Conservation (phyloP, 78 protist species). For the Tieghemostelium lacteum region DNA sequence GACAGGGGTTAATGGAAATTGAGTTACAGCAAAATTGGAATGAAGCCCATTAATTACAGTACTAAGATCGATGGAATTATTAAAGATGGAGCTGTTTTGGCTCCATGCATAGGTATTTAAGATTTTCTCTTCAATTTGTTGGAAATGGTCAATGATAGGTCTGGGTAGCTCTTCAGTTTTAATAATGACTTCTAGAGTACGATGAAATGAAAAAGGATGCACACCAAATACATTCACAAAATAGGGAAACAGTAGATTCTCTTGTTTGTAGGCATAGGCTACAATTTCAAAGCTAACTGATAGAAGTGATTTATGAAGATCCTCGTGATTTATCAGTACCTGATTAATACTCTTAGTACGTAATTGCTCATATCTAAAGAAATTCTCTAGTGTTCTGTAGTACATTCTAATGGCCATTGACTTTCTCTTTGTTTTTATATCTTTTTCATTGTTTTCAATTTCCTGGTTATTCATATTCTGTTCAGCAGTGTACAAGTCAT, state of each 20-base stretch:
- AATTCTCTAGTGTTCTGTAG: slow-evolving; percentile 6
- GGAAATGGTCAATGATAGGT: slow-evolving; percentile 6
- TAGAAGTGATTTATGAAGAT: slow-evolving; percentile 54
- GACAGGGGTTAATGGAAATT: slow-evolving; percentile 24
- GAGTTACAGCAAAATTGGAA: background rate
- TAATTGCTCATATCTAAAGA: background rate
- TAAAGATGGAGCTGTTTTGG: background rate
- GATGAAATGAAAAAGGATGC: slow-evolving; percentile 37
- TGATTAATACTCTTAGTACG: background rate
- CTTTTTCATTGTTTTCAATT: background rate
- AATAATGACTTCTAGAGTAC: slow-evolving; percentile 25
- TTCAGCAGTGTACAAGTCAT: background rate
- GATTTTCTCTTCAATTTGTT: slow-evolving; percentile 34
- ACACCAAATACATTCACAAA: slow-evolving; percentile 37
- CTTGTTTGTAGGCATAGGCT: slow-evolving; percentile 44
- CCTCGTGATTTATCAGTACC: slow-evolving; percentile 5
- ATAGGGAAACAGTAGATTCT: slow-evolving; percentile 36
- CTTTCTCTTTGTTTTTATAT: slow-evolving; percentile 25
- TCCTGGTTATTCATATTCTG: background rate
- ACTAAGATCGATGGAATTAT: background rate
- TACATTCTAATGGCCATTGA: slow-evolving; percentile 24
- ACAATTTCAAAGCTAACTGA: slow-evolving; percentile 68
- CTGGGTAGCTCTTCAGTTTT: slow-evolving; percentile 8
- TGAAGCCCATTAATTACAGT: background rate
- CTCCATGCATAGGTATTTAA: slow-evolving; percentile 55